phyloP scores from a whole-genome alignment of 768 basidiomycete species.

The Naganishia antarctica region DNA sequence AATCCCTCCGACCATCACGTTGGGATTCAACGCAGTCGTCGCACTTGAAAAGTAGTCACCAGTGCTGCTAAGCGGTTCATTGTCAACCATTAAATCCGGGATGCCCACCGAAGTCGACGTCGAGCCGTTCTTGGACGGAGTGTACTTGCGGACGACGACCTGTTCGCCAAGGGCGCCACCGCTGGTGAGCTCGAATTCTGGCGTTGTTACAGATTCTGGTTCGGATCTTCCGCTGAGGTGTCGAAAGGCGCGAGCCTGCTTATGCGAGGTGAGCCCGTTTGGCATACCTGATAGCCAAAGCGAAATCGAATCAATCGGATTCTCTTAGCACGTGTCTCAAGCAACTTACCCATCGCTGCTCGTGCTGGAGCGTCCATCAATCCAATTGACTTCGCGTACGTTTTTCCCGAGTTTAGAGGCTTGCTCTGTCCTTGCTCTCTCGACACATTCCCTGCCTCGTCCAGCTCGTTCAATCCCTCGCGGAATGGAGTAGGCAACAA shows the following conservation, averaged over 20 bases:
- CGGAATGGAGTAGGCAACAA: constrained; percentile 17
- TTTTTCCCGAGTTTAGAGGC: constrained; percentile 27
- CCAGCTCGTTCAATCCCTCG: not conserved
- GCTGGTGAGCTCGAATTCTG: constrained; percentile 37
- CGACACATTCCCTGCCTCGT: no score
- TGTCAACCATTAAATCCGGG: constrained; percentile 18
- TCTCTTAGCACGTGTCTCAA: not conserved
- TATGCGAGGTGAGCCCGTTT: constrained; percentile 39
- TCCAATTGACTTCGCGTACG: constrained; percentile 3
- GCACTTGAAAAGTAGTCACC: not conserved
- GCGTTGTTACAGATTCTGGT: constrained; percentile 35
- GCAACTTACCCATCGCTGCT: constrained; percentile 40
- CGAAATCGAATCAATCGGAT: no score
- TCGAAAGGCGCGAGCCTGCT: constrained; percentile 44
- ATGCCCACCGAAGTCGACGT: constrained; percentile 8
- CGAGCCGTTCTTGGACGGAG: not conserved
- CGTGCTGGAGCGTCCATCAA: constrained; percentile 44
- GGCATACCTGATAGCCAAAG: constrained; percentile 33
- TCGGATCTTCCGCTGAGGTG: constrained; percentile 17
- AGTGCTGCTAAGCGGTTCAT: no score
- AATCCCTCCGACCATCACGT: not conserved
- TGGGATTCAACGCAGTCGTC: constrained; percentile 6
- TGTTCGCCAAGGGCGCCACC: constrained; percentile 4
- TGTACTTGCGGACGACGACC: not conserved
- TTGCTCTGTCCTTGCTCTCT: constrained; percentile 17